phyloP scores from a whole-genome alignment of 768 basidiomycete species.

The Guyanaporus albipodus region DNA sequence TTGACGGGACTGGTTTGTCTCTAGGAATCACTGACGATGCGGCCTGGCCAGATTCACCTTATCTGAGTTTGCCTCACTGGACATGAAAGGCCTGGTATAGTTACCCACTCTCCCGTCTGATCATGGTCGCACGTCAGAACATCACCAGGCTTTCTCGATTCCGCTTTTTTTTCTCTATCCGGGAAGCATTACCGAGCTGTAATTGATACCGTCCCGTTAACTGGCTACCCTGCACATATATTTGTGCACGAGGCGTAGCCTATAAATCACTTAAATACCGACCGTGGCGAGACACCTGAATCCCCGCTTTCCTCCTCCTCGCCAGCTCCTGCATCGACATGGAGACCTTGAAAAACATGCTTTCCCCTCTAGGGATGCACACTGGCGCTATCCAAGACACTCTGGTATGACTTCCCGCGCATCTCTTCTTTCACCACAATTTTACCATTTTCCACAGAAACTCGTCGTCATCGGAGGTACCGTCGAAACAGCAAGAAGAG shows the following conservation, averaged over 20 bases:
- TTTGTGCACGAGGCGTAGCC: slow-evolving; percentile 34
- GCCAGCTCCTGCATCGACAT: slow-evolving; percentile 38
- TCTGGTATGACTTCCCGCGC: slow-evolving; percentile 44
- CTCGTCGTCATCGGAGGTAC: slow-evolving; percentile 88
- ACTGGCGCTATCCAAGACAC: slow-evolving; percentile 75
- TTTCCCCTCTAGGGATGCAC: slow-evolving; percentile 67
- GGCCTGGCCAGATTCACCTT: slow-evolving; percentile 8
- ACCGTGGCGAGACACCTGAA: slow-evolving; percentile 26
- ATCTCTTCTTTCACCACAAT: background rate
- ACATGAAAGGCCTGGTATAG: slow-evolving; percentile 19
- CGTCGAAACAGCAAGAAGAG: slow-evolving; percentile 78
- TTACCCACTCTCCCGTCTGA: slow-evolving; percentile 10
- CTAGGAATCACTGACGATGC: background rate
- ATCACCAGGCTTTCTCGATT: slow-evolving; percentile 17
- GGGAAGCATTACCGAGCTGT: slow-evolving; percentile 30
- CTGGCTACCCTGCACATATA: slow-evolving; percentile 27
- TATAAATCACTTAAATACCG: slow-evolving; percentile 37
- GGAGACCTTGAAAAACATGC: slow-evolving; percentile 66
- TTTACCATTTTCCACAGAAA: slow-evolving; percentile 49
- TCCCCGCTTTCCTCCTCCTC: slow-evolving; percentile 34
- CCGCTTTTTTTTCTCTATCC: slow-evolving; percentile 18
- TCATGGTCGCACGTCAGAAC: slow-evolving; percentile 18
- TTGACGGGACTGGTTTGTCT: background rate
- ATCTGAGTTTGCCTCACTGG: slow-evolving; percentile 16
- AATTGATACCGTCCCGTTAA: slow-evolving; percentile 28